Conservation (phyloP, 2,329 filamentous ascomycete species). For the Cercospora sp. region DNA sequence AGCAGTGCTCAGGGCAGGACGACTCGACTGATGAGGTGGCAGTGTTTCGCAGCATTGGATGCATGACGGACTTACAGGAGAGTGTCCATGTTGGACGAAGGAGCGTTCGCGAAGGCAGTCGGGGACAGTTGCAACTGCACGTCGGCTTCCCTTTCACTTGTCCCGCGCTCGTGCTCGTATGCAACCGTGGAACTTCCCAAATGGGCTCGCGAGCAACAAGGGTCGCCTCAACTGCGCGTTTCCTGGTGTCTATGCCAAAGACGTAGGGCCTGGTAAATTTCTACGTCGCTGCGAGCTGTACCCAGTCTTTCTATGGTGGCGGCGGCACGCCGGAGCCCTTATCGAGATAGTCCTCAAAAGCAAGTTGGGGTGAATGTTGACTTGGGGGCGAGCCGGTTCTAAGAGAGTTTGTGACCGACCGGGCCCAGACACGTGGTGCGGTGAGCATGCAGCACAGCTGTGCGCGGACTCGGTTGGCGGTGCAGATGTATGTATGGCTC, state of each 20-base stretch:
- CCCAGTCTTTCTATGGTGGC: background rate
- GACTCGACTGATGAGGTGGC: background rate
- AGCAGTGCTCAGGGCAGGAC: conserved; percentile 2
- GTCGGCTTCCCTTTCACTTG: conserved; percentile 1
- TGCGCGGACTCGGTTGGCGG: background rate
- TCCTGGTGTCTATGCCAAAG: background rate
- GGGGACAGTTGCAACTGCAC: background rate
- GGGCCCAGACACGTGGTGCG: background rate
- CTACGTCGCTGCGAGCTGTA: background rate
- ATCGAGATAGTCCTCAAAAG: conserved; percentile 13
- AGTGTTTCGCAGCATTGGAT: background rate
- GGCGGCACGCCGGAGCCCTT: background rate
- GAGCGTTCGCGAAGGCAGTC: background rate
- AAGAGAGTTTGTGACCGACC: background rate
- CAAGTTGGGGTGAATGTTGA: background rate
- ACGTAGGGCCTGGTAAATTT: background rate
- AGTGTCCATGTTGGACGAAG: conserved; percentile 25
- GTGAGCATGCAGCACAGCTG: background rate
- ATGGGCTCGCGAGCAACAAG: background rate
- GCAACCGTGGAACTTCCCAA: background rate
- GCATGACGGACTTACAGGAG: conserved; percentile 24
- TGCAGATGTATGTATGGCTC: background rate
- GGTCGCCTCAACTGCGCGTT: background rate
- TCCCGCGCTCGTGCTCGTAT: conserved; percentile 8
- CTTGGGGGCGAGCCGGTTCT: background rate